Percentiles rank a stretch among this genome's conserved stretches.
These are phyloP conservation scores for Neltuma alba DNA, from an alignment of 306 rosid species.

Conservation along the genomic window DNA sequence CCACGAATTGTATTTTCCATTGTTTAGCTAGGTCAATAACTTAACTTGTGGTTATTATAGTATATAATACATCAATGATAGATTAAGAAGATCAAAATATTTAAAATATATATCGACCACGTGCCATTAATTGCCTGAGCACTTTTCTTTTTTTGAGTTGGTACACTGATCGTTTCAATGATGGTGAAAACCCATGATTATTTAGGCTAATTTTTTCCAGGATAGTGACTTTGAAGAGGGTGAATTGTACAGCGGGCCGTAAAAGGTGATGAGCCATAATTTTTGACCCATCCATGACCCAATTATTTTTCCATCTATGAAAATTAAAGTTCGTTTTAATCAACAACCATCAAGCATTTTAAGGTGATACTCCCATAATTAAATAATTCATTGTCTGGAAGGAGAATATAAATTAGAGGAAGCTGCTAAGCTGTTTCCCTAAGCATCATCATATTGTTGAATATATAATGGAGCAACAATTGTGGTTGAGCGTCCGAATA, in stretches of 20 bases:
- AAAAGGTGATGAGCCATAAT: slow-evolving; percentile 24
- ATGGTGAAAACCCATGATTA: neutral
- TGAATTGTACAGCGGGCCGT: neutral
- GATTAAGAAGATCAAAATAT: neutral
- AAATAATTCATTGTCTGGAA: neutral
- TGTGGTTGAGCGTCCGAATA: slow-evolving; percentile 14
- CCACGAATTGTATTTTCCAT: neutral
- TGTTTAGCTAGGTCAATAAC: slow-evolving; percentile 6
- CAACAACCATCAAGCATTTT: neutral
- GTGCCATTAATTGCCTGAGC: neutral
- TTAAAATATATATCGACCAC: slow-evolving; percentile 1
- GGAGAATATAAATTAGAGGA: neutral
- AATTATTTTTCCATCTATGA: neutral
- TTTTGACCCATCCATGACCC: slow-evolving; percentile 29
- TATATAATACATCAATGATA: slow-evolving; percentile 8
- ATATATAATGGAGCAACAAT: neutral
- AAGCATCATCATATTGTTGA: neutral
- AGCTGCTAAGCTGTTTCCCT: slow-evolving; percentile 18
- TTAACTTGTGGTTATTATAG: neutral
- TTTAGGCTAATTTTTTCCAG: neutral
- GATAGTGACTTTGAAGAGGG: neutral
- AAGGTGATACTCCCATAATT: neutral
- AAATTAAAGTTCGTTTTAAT: neutral
- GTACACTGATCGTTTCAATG: neutral
- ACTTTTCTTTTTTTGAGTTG: neutral